Evolutionary conservation across 2,329 filamentous ascomycete species (phyloP).

Genomic region (Colletotrichum sp.): DNA sequence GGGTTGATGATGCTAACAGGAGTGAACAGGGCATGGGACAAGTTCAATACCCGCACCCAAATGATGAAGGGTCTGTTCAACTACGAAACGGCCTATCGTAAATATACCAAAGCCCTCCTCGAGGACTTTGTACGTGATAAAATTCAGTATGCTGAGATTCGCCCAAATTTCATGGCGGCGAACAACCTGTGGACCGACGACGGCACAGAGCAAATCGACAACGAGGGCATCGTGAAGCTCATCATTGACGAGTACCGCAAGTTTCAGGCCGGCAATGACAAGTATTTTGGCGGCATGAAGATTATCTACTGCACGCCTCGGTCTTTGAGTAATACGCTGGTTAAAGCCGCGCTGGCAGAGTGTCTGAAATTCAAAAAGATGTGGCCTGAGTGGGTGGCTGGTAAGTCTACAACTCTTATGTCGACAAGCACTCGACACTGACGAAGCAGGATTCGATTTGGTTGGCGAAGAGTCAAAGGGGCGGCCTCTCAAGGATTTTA

Average conservation of each 20-base stretch:
- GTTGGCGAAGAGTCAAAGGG: slow-evolving; percentile 72
- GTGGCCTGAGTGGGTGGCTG: slow-evolving; percentile 67
- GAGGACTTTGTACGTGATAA: slow-evolving; percentile 67
- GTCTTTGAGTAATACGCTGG: slow-evolving; percentile 54
- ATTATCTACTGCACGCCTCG: slow-evolving; percentile 75
- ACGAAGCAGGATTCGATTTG: slow-evolving; percentile 65
- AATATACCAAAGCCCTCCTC: slow-evolving; percentile 65
- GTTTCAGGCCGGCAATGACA: slow-evolving; percentile 44
- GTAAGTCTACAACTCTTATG: slow-evolving; percentile 40
- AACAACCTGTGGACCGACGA: slow-evolving; percentile 67
- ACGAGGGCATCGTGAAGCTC: slow-evolving; percentile 64
- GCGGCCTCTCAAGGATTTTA: slow-evolving; percentile 60
- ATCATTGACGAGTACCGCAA: slow-evolving; percentile 59
- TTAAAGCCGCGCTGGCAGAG: slow-evolving; percentile 60
- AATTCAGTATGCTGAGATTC: slow-evolving; percentile 74
- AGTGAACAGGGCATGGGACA: slow-evolving; percentile 54
- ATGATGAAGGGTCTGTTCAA: slow-evolving; percentile 77
- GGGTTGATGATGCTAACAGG: slow-evolving; percentile 2
- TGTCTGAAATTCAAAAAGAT: slow-evolving; percentile 64
- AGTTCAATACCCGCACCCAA: slow-evolving; percentile 72
- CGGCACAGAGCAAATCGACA: slow-evolving; percentile 55
- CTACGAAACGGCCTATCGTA: slow-evolving; percentile 65
- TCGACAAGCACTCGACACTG: neutral
- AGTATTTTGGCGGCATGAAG: slow-evolving; percentile 68
- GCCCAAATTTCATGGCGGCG: slow-evolving; percentile 69